Evolutionary conservation across 352 stramenopile species (phyloP).

Genomic region (Globisporangium alternatum): DNA sequence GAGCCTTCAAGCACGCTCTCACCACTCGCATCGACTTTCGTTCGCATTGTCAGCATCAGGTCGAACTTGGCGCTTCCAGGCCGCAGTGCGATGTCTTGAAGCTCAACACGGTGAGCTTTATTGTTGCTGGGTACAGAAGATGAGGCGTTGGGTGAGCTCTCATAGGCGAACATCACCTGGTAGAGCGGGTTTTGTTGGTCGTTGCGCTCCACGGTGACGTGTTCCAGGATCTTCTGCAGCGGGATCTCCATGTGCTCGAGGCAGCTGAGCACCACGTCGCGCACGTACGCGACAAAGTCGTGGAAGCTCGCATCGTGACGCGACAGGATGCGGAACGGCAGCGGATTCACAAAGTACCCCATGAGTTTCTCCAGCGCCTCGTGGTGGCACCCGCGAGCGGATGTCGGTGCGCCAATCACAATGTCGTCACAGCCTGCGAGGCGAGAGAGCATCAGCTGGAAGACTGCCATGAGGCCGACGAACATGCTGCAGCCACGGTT

Average conservation of each 20-base stretch:
- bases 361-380: slow-evolving; percentile 32
- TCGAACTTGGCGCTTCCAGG: slow-evolving; percentile 52
- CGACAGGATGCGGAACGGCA: slow-evolving; percentile 39
- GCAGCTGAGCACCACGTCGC: slow-evolving; percentile 36
- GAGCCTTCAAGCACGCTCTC: slow-evolving; percentile 37
- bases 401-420: slow-evolving; percentile 40
- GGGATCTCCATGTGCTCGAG: slow-evolving; percentile 53
- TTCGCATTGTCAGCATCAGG: slow-evolving; percentile 60
- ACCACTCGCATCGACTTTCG: not conserved
- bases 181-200: slow-evolving; percentile 27
- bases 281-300: slow-evolving; percentile 31
- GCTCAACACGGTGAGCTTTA: not conserved
- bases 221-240: slow-evolving; percentile 49
- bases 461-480: slow-evolving; percentile 44
- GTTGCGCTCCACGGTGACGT: slow-evolving; percentile 24
- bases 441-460: slow-evolving; percentile 42
- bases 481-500: slow-evolving; percentile 40
- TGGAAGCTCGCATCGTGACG: slow-evolving; percentile 25
- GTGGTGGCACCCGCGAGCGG: slow-evolving; percentile 23
- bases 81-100: slow-evolving; percentile 27
- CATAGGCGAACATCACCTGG: slow-evolving; percentile 61
- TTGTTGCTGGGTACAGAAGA: not conserved
- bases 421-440: slow-evolving; percentile 40
- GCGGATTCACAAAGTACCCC: slow-evolving; percentile 61
- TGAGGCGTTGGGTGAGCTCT: slow-evolving; percentile 8